Base-by-base conservation (phyloP, 108 stramenopile species). In the Schizochytrium sp. region DNA sequence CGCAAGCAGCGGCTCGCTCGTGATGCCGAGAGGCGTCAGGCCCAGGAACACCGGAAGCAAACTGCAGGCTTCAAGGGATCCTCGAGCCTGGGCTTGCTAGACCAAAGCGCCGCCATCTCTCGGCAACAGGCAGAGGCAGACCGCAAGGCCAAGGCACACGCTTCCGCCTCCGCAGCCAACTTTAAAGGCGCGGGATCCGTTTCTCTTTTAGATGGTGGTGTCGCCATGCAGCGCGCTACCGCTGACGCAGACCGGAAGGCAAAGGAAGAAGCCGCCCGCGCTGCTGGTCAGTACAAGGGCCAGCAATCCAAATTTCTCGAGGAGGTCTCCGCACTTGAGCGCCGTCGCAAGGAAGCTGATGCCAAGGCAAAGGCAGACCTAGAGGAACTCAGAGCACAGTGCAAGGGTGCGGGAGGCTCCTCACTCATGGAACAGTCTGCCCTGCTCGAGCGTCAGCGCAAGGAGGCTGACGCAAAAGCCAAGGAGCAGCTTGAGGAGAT, bases 401-500 rank as follows among this genome's bases (percentile, higher is more conserved):
- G 53, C 73, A 83, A 53, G 73, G 73, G 73, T 50, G n/a, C 49
- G 49, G 73, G 49, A n/a, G 73, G n/a, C 4, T 8, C 49, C 73
- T 53, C 47, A 19, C n/a, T 83, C 19, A 19, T 53, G 15, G 46
- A 47, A n/a, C 15, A 83, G 45, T 4, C 53, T 19, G 4, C 73
- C 5, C 73, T 38, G 49, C 73, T 83, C 50, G 73, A 83, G 13
- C 17, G 17, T 17, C 73, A 38, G 28, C 73, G 73, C 73, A 83
- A 83, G 50, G 73, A 83, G 73, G 73, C 46, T 50, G 73, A 83
- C 50, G 28, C 5, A 7, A 83, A 83, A 50, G 73, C 73, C 73
- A 83, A 83, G 73, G 73, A 46, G 28, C 49, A 83, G 40, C 47
- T 83, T 19, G 73, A 83, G 7, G 73, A 7, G 4, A 46, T 83